Conservation (phyloP, 352 stramenopile genomes). For the Pythium insidiosum region DNA sequence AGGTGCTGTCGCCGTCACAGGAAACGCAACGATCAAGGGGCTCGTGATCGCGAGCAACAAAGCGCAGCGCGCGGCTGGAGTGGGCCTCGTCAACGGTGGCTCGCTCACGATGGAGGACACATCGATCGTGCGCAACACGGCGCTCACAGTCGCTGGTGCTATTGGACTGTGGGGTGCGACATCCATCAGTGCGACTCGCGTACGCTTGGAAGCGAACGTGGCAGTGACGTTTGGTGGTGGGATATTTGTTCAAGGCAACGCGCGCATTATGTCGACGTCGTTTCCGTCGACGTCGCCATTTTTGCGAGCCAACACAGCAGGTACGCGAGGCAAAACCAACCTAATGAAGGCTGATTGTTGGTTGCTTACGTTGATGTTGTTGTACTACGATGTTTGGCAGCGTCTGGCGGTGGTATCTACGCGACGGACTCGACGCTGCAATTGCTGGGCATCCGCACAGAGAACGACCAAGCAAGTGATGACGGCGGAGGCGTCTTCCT, state of each 20-base stretch:
- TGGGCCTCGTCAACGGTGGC: too few relatives aligned
- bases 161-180: background rate
- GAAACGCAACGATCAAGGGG: too few relatives aligned
- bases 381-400: too few relatives aligned
- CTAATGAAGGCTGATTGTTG: too few relatives aligned
- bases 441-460: background rate
- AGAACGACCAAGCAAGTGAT: background rate
- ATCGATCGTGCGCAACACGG: too few relatives aligned
- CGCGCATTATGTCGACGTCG: constrained; percentile 5
- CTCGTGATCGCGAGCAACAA: too few relatives aligned
- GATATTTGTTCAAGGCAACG: constrained; percentile 12
- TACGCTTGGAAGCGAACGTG: background rate
- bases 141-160: constrained; percentile 4
- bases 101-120: too few relatives aligned
- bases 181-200: background rate
- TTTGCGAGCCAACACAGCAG: constrained; percentile 5
- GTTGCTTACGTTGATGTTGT: too few relatives aligned
- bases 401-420: constrained; percentile 3
- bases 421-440: background rate
- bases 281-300: background rate
- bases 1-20: too few relatives aligned
- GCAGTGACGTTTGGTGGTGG: constrained; percentile 16
- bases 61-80: too few relatives aligned
- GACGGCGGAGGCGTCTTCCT: constrained; percentile 5
- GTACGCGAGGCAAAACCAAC: constrained; percentile 4